A percentile compares a stretch with the other conserved stretches of the same genome.
phyloP scores from a whole-genome alignment of 129 eudicot species.

The Lactuca saligna region DNA sequence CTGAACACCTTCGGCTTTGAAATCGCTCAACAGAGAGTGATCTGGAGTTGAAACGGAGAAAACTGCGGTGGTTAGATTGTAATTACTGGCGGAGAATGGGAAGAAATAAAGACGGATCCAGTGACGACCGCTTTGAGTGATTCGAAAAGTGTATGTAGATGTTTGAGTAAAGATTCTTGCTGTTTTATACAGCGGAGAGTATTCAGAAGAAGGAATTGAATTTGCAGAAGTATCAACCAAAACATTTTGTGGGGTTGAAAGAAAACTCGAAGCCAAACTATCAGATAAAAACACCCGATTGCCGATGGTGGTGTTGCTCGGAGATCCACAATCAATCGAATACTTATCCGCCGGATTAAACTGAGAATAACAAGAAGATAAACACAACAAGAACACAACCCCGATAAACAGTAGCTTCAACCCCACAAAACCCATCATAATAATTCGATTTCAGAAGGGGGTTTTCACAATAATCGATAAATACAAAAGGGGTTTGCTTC shows the following conservation, averaged over 20 bases:
- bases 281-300: constrained; percentile 57
- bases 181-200: constrained; percentile 50
- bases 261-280: constrained; percentile 55
- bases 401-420: constrained; percentile 34
- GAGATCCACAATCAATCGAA: constrained; percentile 78
- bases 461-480: neutral
- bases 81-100: constrained; percentile 52
- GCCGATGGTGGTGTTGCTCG: constrained; percentile 51
- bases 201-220: constrained; percentile 45
- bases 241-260: constrained; percentile 65
- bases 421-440: constrained; percentile 42
- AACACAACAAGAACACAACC: constrained; percentile 31
- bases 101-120: constrained; percentile 84
- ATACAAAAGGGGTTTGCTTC: neutral
- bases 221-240: constrained; percentile 52
- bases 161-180: constrained; percentile 64
- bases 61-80: constrained; percentile 49
- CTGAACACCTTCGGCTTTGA: constrained; percentile 28
- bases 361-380: constrained; percentile 37
- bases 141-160: constrained; percentile 52
- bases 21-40: constrained; percentile 49
- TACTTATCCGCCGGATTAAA: constrained; percentile 56
- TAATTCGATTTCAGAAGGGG: constrained; percentile 11
- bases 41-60: constrained; percentile 64
- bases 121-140: constrained; percentile 68